Evolutionary conservation across 495 filamentous ascomycete genomes (phyloP), one percentile per base, ranked within the genome.

Genomic region (Lepidopterella palustris): DNA sequence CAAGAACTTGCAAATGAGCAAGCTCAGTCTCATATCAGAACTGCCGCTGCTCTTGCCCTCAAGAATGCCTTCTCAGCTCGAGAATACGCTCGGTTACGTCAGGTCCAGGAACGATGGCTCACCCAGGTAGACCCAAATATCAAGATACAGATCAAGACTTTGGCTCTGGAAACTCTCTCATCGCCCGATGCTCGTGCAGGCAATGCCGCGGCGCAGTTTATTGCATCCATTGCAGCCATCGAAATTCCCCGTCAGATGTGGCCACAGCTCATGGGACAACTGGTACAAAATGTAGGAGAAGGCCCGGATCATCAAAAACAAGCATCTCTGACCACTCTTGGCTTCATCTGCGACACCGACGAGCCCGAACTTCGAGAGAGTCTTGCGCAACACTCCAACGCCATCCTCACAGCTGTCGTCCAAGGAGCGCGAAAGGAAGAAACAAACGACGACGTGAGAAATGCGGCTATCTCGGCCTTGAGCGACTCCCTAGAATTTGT

Each of bases 401-500:
- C 93, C 50, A 98, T 98, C 71, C 78, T 98, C 64, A 97, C 95
- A 20, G 93, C 93, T 39, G 93, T 98, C 40, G 92, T 98, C 0
- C 95, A 97, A 74, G 93, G 93, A 63, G 93, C 93, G 50, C 84
- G 93, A 50, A 97, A 96, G 70, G 95, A 97, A 73, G 95, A 97
- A 79, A 73, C 83, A 10, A 97, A 92, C 76, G 74, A 76, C 64
- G 91, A 97, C 69, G 91, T 98, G 35, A 89, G 93, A 48, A 81
- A 87, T 62, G 89, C 93, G 32, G 93, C 93, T 66, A 92, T 98
- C 71, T 87, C 87, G 55, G 95, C 93, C 20, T 85, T 98, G 15
- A 88, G 90, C 67, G 95, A 98, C 71, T 96, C 90, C n/a, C 84
- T 97, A 24, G 93, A 98, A 73, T 98, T 98, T 71, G 92, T 98